A percentile compares a stretch with the other conserved stretches of the same genome.
These are phyloP conservation scores for Scleromitrula shiraiana DNA, from an alignment of 2,329 filamentous ascomycete species.

Conservation along the genomic window DNA sequence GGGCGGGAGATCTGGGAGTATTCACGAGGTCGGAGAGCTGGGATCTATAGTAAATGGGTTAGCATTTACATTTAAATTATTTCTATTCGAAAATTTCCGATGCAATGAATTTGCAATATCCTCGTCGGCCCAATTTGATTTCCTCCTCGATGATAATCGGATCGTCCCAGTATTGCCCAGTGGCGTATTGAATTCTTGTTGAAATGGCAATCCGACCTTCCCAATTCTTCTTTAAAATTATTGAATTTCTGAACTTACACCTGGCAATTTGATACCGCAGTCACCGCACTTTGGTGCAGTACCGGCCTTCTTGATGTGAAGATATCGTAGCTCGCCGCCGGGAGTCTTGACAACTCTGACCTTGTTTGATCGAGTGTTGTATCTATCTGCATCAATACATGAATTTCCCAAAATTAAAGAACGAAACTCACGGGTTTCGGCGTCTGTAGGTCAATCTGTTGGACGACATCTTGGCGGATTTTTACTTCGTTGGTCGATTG, in stretches of 20 bases:
- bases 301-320: conserved; percentile 99
- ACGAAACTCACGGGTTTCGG: conserved; percentile 62
- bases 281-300: conserved; percentile 98
- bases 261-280: conserved; percentile 94
- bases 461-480: conserved; percentile 40
- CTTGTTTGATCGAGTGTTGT: conserved; percentile 98
- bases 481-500: conserved; percentile 29
- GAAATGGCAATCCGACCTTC: not conserved
- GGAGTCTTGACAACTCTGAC: conserved; percentile 94
- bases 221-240: not conserved
- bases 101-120: not conserved
- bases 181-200: not conserved
- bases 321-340: conserved; percentile 87
- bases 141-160: too few relatives aligned
- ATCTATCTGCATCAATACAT: conserved; percentile 44
- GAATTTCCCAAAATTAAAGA: not conserved
- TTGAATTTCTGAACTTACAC: conserved; percentile 60
- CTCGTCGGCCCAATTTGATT: not conserved
- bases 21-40: conserved; percentile 95
- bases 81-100: not conserved
- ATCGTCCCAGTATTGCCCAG: too few relatives aligned
- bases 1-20: conserved; percentile 95
- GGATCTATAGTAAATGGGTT: conserved; percentile 51
- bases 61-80: conserved; percentile 21
- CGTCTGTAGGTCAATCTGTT: conserved; percentile 48